Conservation (phyloP, 2,329 filamentous ascomycete genomes). For the Dactylellina cionopaga region DNA sequence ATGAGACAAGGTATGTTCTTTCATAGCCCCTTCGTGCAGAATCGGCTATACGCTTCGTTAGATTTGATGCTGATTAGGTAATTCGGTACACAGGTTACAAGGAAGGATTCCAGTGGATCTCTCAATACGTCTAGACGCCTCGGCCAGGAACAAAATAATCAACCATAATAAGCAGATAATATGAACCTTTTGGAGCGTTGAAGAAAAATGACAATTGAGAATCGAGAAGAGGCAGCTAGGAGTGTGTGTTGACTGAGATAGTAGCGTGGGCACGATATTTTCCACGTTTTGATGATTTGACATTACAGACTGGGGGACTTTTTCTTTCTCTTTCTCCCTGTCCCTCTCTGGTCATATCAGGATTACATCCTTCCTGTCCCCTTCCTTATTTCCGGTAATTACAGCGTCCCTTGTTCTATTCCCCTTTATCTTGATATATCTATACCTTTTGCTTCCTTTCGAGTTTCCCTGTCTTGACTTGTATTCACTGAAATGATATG, state of each 20-base stretch:
- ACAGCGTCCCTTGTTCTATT: constrained; percentile 29
- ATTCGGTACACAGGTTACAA: constrained; percentile 72
- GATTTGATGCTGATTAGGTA: constrained; percentile 39
- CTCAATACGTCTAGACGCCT: constrained; percentile 80
- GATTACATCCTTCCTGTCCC: constrained; percentile 12
- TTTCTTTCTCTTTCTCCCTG: constrained; percentile 9
- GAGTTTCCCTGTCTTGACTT: constrained; percentile 18
- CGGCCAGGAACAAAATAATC: neutral
- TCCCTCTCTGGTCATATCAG: constrained; percentile 8
- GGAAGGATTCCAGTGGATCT: constrained; percentile 89
- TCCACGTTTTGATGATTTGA: constrained; percentile 24
- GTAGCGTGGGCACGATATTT: constrained; percentile 12
- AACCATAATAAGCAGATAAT: neutral
- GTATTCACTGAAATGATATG: constrained; percentile 37
- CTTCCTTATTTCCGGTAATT: constrained; percentile 51
- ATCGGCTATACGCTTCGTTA: constrained; percentile 49
- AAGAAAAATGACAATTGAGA: constrained; percentile 13
- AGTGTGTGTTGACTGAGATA: constrained; percentile 11
- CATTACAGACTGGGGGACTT: constrained; percentile 14
- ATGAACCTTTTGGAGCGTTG: constrained; percentile 2
- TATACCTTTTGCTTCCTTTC: constrained; percentile 26
- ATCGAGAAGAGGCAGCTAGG: constrained; percentile 2
- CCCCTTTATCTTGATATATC: constrained; percentile 25
- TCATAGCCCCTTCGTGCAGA: neutral
- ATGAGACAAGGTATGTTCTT: constrained; percentile 83